Conservation (phyloP, 2,329 filamentous ascomycete genomes). For the Arthrobotrys sphaeroides region DNA sequence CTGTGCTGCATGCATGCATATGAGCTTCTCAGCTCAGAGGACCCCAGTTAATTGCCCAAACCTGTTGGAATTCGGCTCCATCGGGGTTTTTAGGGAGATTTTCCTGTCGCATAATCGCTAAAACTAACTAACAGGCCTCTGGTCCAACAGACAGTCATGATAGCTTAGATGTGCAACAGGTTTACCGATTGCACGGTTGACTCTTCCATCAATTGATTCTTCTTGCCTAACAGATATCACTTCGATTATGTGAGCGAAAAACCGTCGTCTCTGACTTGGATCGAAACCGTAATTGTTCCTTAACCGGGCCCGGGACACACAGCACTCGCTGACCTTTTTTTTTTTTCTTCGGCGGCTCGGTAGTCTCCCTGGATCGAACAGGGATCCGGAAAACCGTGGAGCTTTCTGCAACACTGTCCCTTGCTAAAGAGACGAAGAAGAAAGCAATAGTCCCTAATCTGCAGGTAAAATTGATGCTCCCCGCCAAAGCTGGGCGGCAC, state of each 20-base stretch:
- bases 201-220: background rate
- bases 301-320: constrained; percentile 27
- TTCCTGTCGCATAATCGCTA: constrained; percentile 30
- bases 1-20: constrained; percentile 32
- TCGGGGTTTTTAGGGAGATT: constrained; percentile 34
- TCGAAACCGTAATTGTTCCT: constrained; percentile 4
- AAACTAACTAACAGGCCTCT: background rate
- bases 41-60: constrained; percentile 13
- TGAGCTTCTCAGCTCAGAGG: constrained; percentile 9
- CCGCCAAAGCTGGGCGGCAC: constrained; percentile 46
- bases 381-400: constrained; percentile 49
- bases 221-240: background rate
- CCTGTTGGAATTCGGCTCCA: constrained; percentile 29
- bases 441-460: constrained; percentile 52
- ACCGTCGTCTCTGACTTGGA: background rate
- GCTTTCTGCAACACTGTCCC: constrained; percentile 53
- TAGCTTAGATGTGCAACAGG: constrained; percentile 35
- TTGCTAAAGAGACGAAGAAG: constrained; percentile 43
- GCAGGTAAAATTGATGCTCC: constrained; percentile 54
- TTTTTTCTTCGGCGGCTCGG: constrained; percentile 36
- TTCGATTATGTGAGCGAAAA: background rate
- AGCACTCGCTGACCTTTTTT: background rate
- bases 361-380: constrained; percentile 43
- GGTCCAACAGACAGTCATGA: background rate
- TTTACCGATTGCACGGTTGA: constrained; percentile 19